Percentiles rank a stretch among this genome's conserved stretches.
phyloP scores from a whole-genome alignment of 2,329 filamentous ascomycete species.

The Pseudocercospora eumusae region DNA sequence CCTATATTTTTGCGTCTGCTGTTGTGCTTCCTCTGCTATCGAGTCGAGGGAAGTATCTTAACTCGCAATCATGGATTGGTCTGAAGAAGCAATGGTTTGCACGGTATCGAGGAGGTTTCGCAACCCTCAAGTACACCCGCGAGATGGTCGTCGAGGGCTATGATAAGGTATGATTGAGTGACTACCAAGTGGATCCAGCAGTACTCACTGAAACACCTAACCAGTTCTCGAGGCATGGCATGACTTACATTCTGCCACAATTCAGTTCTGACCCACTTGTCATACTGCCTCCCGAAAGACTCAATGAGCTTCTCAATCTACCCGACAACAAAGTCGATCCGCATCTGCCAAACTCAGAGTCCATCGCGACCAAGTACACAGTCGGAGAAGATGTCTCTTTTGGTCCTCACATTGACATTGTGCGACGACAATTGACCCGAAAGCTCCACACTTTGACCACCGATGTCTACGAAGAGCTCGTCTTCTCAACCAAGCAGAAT shows the following conservation, averaged over 20 bases:
- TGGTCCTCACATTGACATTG: not conserved
- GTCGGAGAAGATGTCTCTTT: conserved; percentile 14
- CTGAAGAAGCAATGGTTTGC: conserved; percentile 25
- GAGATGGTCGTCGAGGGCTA: conserved; percentile 24
- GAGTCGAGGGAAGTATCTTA: conserved; percentile 17
- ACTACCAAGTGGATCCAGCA: not conserved
- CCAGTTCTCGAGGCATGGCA: conserved; percentile 24
- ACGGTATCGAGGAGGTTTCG: conserved; percentile 20
- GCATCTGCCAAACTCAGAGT: conserved; percentile 17
- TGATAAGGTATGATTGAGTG: conserved; percentile 19
- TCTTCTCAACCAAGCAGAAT: conserved; percentile 20
- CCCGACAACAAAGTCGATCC: conserved; percentile 27
- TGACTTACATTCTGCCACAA: conserved; percentile 29
- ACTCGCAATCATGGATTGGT: conserved; percentile 25
- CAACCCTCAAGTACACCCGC: conserved; percentile 21
- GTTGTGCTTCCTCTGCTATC: conserved; percentile 21
- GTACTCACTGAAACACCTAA: not conserved
- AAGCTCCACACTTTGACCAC: conserved; percentile 28
- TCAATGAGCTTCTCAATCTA: conserved; percentile 26
- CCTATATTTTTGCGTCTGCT: conserved; percentile 16
- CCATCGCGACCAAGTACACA: conserved; percentile 24
- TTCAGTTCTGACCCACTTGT: conserved; percentile 26
- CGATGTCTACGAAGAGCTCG: conserved; percentile 29
- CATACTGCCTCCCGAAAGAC: conserved; percentile 25
- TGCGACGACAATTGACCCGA: conserved; percentile 29